Evolutionary conservation across 306 rosid genomes (phyloP).

Genomic region (Prunus mume): DNA sequence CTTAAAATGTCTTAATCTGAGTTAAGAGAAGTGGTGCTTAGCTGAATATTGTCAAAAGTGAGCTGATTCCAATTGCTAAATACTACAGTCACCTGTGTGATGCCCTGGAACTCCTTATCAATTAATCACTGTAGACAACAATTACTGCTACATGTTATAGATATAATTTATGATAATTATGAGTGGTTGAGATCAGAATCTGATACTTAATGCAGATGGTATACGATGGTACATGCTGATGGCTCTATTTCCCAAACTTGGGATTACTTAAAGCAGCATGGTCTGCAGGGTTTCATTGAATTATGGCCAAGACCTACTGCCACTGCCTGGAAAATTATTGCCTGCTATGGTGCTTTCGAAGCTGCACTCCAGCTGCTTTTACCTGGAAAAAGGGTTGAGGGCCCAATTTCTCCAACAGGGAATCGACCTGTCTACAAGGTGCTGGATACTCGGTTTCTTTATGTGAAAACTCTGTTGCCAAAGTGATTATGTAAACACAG

Average conservation of each 20-base stretch:
- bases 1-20: no score
- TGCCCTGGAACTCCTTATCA: background rate
- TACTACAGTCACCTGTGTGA: no score
- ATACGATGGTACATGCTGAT: constrained; percentile 81
- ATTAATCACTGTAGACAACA: background rate
- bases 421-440: constrained; percentile 92
- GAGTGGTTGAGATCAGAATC: background rate
- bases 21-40: no score
- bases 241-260: constrained; percentile 63
- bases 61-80: background rate
- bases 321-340: constrained; percentile 61
- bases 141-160: background rate
- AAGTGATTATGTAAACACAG: background rate
- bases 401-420: constrained; percentile 87
- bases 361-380: constrained; percentile 85
- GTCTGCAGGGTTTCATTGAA: constrained; percentile 40
- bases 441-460: background rate
- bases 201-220: constrained; percentile 65
- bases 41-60: background rate
- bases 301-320: constrained; percentile 81
- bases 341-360: constrained; percentile 63
- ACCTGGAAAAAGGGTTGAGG: constrained; percentile 70
- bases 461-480: background rate
- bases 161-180: background rate
- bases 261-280: constrained; percentile 43